These are phyloP conservation scores for Cairneyella variabilis DNA, from an alignment of 495 filamentous ascomycete genomes.

Conservation along the genomic window DNA sequence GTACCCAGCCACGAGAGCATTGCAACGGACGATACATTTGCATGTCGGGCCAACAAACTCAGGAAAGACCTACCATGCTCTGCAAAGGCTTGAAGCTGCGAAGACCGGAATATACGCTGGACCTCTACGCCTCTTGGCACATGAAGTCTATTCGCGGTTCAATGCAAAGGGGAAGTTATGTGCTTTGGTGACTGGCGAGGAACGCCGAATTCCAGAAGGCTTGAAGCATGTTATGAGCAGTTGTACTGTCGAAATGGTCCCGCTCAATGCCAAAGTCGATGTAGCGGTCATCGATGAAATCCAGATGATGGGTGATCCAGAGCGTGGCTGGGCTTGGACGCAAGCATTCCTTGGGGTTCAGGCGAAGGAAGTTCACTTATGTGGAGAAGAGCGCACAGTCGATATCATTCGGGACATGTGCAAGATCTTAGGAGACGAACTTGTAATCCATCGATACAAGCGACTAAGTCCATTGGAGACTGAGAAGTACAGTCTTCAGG, in stretches of 20 bases:
- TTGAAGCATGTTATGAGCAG: slow-evolving; percentile 55
- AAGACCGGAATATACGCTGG: slow-evolving; percentile 85
- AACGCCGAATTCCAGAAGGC: slow-evolving; percentile 57
- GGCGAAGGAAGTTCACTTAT: slow-evolving; percentile 87
- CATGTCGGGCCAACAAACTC: slow-evolving; percentile 98
- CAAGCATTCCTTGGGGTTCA: slow-evolving; percentile 82
- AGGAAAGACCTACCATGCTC: slow-evolving; percentile 93
- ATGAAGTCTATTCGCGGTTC: slow-evolving; percentile 86
- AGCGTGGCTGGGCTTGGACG: slow-evolving; percentile 96
- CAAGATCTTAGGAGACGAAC: slow-evolving; percentile 73
- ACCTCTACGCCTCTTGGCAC: slow-evolving; percentile 83
- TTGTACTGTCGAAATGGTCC: slow-evolving; percentile 97
- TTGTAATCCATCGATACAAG: slow-evolving; percentile 75
- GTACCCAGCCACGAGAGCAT: slow-evolving; percentile 75
- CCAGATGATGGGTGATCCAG: slow-evolving; percentile 82
- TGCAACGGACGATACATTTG: slow-evolving; percentile 81
- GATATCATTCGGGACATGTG: slow-evolving; percentile 78
- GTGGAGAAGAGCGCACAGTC: slow-evolving; percentile 82
- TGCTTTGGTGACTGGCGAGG: slow-evolving; percentile 88
- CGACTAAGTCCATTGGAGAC: slow-evolving; percentile 74
- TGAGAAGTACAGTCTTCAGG: slow-evolving; percentile 55
- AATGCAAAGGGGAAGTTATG: slow-evolving; percentile 68
- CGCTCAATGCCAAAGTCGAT: slow-evolving; percentile 63
- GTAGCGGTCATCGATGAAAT: slow-evolving; percentile 98
- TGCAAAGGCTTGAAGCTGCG: slow-evolving; percentile 77